phyloP scores from a whole-genome alignment of 2,329 filamentous ascomycete genomes.

The Emmonsiellopsis sp. region DNA sequence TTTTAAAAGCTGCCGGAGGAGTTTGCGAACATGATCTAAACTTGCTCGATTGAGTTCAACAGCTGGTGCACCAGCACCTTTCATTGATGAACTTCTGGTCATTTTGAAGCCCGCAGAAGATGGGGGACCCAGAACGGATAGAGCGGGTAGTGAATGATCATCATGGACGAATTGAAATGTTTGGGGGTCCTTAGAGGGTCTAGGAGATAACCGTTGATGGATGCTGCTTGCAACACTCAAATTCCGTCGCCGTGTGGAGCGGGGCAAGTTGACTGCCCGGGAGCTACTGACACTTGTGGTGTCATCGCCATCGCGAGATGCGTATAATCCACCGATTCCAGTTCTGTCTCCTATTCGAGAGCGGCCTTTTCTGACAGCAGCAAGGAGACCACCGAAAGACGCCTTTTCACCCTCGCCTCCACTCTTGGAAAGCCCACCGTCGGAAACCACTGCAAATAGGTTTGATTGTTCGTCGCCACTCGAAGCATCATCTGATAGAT shows the following conservation, averaged over 20 bases:
- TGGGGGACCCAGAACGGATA: conserved; percentile 39
- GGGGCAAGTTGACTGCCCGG: conserved; percentile 49
- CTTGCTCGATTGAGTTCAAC: conserved; percentile 81
- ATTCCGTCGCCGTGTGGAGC: conserved; percentile 64
- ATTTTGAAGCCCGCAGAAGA: conserved; percentile 39
- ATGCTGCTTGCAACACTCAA: conserved; percentile 71
- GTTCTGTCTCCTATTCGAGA: conserved; percentile 65
- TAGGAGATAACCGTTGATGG: conserved; percentile 61
- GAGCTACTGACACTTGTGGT: conserved; percentile 53
- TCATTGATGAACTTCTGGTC: conserved; percentile 75
- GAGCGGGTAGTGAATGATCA: conserved; percentile 23
- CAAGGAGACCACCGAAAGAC: conserved; percentile 62
- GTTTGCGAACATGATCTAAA: conserved; percentile 73
- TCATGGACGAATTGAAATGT: conserved; percentile 33
- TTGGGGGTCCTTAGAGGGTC: conserved; percentile 50
- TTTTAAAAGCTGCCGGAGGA: conserved; percentile 72
- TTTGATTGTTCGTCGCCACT: conserved; percentile 88
- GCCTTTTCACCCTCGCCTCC: conserved; percentile 62
- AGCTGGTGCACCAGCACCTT: conserved; percentile 61
- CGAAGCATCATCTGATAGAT: conserved; percentile 88
- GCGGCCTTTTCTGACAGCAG: conserved; percentile 65
- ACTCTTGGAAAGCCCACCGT: conserved; percentile 53
- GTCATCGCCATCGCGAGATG: conserved; percentile 54
- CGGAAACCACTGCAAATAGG: conserved; percentile 65
- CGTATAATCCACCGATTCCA: conserved; percentile 59